Percentiles rank a stretch among this genome's conserved stretches.
phyloP scores from a whole-genome alignment of 768 basidiomycete species.

The Cyclocybe aegerita region DNA sequence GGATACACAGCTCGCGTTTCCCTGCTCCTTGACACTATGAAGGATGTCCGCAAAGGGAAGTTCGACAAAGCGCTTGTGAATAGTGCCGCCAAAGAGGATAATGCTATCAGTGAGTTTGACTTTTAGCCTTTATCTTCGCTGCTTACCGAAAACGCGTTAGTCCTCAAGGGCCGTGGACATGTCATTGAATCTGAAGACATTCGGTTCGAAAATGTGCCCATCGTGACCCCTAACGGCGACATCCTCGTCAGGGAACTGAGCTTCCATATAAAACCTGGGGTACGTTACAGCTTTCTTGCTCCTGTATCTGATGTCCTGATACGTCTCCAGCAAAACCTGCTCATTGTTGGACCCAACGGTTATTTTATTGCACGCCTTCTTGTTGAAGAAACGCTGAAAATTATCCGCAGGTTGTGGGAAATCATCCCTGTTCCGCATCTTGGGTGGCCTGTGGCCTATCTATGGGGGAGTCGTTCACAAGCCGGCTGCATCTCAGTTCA shows the following conservation, averaged over 20 bases:
- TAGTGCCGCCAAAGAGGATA: constrained; percentile 69
- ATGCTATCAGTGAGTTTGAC: constrained; percentile 62
- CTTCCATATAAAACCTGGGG: constrained; percentile 88
- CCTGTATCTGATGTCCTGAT: constrained; percentile 4
- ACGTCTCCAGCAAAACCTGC: constrained; percentile 73
- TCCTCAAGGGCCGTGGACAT: constrained; percentile 75
- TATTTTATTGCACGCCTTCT: constrained; percentile 1
- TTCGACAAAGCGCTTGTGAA: constrained; percentile 88
- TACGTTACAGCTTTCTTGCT: constrained; percentile 28
- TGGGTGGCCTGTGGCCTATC: constrained; percentile 94
- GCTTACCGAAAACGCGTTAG: constrained; percentile 34
- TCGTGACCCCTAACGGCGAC: constrained; percentile 95
- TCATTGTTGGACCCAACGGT: constrained; percentile 96
- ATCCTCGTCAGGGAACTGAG: constrained; percentile 81
- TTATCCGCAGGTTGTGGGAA: constrained; percentile 71
- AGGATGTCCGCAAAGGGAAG: constrained; percentile 78
- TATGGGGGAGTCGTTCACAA: constrained; percentile 85
- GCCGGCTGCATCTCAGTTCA: constrained; percentile 85
- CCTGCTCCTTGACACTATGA: constrained; percentile 86
- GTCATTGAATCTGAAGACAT: constrained; percentile 88
- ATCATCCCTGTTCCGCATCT: constrained; percentile 90
- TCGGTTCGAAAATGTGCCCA: constrained; percentile 89
- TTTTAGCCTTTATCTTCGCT: background rate
- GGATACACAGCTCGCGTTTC: constrained; percentile 94
- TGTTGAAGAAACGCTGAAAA: background rate